Conservation (phyloP, 2,329 filamentous ascomycete genomes). For the Monilinia vaccinii-corymbosi region DNA sequence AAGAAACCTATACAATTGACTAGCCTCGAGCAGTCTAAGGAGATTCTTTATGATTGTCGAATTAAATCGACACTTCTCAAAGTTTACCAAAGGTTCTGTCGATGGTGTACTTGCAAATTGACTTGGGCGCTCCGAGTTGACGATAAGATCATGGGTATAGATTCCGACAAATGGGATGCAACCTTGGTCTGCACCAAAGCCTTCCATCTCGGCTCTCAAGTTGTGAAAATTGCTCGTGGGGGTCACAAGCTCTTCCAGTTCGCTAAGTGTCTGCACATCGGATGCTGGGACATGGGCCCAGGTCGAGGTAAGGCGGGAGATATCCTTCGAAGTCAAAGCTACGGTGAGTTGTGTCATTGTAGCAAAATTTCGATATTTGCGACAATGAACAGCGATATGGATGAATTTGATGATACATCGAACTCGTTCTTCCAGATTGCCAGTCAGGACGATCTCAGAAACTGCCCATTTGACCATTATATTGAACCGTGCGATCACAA, state of each 20-base stretch:
- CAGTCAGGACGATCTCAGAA: conserved; percentile 69
- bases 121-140: conserved; percentile 70
- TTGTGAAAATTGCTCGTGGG: conserved; percentile 71
- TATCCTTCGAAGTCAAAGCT: conserved; percentile 64
- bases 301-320: conserved; percentile 57
- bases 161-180: conserved; percentile 80
- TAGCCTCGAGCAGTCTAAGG: conserved; percentile 69
- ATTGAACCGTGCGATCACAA: conserved; percentile 80
- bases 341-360: conserved; percentile 76
- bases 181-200: conserved; percentile 49
- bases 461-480: conserved; percentile 82
- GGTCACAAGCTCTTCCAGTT: conserved; percentile 65
- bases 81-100: conserved; percentile 66
- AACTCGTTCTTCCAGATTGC: conserved; percentile 61
- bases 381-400: conserved; percentile 69
- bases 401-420: conserved; percentile 73
- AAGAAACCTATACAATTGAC: conserved; percentile 63
- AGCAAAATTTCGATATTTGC: conserved; percentile 71
- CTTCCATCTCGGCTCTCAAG: conserved; percentile 73
- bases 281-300: conserved; percentile 60
- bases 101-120: conserved; percentile 61
- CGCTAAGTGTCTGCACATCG: conserved; percentile 56
- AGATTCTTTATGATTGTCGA: conserved; percentile 73
- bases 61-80: conserved; percentile 69
- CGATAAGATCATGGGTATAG: conserved; percentile 76